phyloP scores from a whole-genome alignment of 2,329 filamentous ascomycete genomes.

The Microascus cirrosus region DNA sequence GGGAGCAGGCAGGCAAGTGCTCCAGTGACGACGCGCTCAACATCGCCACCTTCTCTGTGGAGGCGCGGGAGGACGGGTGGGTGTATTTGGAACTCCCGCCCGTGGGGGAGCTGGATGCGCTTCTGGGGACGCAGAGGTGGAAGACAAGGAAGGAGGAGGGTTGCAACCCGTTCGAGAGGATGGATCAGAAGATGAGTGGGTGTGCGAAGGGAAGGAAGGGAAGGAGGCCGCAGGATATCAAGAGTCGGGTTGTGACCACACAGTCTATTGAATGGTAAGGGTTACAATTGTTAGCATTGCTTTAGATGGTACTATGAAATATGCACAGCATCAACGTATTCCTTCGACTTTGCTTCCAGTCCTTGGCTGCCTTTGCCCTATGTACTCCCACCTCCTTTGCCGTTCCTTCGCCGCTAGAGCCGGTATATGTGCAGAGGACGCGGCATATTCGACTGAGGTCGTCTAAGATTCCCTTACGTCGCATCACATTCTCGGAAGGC shows the following conservation, averaged over 20 bases:
- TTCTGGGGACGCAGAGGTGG: slow-evolving; percentile 70
- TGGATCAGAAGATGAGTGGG: slow-evolving; percentile 26
- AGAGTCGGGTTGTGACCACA: neutral
- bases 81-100: slow-evolving; percentile 74
- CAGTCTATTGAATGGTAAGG: neutral
- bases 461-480: neutral
- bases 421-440: neutral
- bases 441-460: neutral
- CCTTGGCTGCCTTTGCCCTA: neutral
- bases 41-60: slow-evolving; percentile 71
- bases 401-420: neutral
- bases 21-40: slow-evolving; percentile 63
- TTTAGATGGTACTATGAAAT: neutral
- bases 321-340: neutral
- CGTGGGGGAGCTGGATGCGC: slow-evolving; percentile 66
- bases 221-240: neutral
- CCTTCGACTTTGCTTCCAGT: too few species aligned
- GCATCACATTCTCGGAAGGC: neutral
- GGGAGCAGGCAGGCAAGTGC: slow-evolving; percentile 48
- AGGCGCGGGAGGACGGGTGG: slow-evolving; percentile 62
- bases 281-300: neutral
- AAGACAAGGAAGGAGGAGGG: slow-evolving; percentile 63
- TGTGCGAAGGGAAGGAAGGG: neutral
- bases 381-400: too few species aligned
- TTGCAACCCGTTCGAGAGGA: slow-evolving; percentile 26